A percentile compares a stretch with the other conserved stretches of the same genome.
phyloP scores from a whole-genome alignment of 2,329 filamentous ascomycete species.

The Boeremia exigua region DNA sequence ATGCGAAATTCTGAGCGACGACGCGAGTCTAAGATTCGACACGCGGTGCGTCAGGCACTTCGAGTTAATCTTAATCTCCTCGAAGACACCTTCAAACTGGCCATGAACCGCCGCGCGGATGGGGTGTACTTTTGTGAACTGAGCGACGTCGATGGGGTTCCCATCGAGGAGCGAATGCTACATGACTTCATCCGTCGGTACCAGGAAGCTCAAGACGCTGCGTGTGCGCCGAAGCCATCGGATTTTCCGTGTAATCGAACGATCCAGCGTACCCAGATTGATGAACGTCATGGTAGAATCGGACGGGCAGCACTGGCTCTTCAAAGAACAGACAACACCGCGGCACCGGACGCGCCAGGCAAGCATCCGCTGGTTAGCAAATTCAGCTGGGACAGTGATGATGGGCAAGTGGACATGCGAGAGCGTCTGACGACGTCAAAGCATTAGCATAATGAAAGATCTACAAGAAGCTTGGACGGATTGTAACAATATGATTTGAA shows the following conservation, averaged over 20 bases:
- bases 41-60: constrained; percentile 3
- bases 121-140: constrained; percentile 2
- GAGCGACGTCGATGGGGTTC: constrained; percentile 5
- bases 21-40: background rate
- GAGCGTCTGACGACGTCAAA: background rate
- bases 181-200: background rate
- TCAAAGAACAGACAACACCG: background rate
- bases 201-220: background rate
- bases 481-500: too few relatives aligned
- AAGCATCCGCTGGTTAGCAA: constrained; percentile 1
- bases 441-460: background rate
- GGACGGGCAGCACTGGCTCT: background rate
- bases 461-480: background rate
- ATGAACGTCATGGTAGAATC: background rate
- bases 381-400: constrained; percentile 5
- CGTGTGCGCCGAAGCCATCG: background rate
- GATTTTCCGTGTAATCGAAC: background rate
- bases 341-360: background rate
- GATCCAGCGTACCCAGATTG: background rate
- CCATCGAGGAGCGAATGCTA: background rate
- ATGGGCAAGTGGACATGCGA: background rate
- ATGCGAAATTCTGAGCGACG: background rate
- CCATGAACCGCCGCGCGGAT: background rate
- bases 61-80: background rate
- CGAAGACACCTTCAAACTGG: background rate